phyloP scores from a whole-genome alignment of 768 basidiomycete genomes.

The Lyophyllum decastes region DNA sequence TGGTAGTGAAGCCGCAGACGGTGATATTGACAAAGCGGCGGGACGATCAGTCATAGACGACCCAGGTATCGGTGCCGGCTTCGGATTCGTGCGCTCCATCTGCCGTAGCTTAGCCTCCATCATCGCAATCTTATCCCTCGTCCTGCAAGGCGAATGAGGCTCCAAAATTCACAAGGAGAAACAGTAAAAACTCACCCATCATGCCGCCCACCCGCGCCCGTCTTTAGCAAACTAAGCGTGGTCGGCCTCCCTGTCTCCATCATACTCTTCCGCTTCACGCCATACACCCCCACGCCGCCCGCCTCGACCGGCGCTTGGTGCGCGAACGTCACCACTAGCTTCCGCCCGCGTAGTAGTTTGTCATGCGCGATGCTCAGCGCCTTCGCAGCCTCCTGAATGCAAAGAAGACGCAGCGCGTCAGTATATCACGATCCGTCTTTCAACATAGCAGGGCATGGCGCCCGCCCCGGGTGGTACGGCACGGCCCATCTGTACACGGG shows the following conservation, averaged over 20 bases:
- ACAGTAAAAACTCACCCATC: conserved; percentile 42
- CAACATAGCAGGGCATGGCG: background rate
- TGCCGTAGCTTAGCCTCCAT: conserved; percentile 94
- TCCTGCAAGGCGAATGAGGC: conserved; percentile 44
- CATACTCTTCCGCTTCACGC: conserved; percentile 40
- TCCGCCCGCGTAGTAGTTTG: conserved; percentile 83
- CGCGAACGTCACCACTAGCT: conserved; percentile 88
- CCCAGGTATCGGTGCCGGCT: conserved; percentile 15
- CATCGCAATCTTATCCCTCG: conserved; percentile 86
- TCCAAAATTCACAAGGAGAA: background rate
- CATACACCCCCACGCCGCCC: conserved; percentile 21
- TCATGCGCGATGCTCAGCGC: conserved; percentile 76
- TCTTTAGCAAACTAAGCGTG: conserved; percentile 86
- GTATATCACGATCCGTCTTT: conserved; percentile 6
- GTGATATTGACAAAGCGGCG: background rate
- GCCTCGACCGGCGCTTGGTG: conserved; percentile 70
- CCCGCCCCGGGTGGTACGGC: conserved; percentile 21
- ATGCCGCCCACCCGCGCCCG: conserved; percentile 51
- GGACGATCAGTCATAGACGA: background rate
- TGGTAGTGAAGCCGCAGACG: conserved; percentile 8
- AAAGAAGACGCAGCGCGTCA: conserved; percentile 11
- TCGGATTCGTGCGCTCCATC: conserved; percentile 53
- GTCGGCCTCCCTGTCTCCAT: conserved; percentile 74
- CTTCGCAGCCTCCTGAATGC: conserved; percentile 77
- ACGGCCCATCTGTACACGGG: conserved; percentile 10